phyloP scores from a whole-genome alignment of 176 grass and related monocot species.

The Oryza longistaminata region DNA sequence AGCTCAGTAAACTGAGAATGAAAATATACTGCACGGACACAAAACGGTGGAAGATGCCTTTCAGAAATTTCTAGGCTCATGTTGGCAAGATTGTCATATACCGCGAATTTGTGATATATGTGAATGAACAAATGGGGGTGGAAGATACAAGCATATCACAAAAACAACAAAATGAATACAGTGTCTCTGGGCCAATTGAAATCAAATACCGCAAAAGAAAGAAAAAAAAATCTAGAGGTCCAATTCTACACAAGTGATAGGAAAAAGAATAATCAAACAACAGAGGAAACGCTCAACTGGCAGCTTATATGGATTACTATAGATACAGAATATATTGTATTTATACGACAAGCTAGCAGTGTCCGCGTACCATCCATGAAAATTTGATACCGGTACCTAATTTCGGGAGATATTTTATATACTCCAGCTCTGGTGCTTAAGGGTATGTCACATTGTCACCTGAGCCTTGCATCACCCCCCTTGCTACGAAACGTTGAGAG shows the following conservation, averaged over 20 bases:
- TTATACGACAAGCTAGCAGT: conserved; percentile 58
- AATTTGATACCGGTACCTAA: conserved; percentile 51
- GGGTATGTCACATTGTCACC: conserved; percentile 46
- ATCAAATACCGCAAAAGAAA: conserved; percentile 22
- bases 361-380: conserved; percentile 41
- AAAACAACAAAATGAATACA: conserved; percentile 49
- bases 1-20: background rate
- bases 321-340: conserved; percentile 57
- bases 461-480: conserved; percentile 81
- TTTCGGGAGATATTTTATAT: conserved; percentile 50
- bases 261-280: conserved; percentile 51
- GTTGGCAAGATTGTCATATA: conserved; percentile 37
- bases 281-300: conserved; percentile 45
- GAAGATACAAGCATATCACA: conserved; percentile 52
- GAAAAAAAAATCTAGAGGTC: conserved; percentile 31
- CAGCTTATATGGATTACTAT: conserved; percentile 62
- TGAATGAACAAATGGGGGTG: conserved; percentile 36
- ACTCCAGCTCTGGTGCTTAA: conserved; percentile 32
- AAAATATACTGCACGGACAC: background rate
- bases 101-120: conserved; percentile 42
- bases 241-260: conserved; percentile 51
- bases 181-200: conserved; percentile 17
- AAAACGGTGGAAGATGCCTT: background rate
- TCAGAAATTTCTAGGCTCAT: conserved; percentile 9
- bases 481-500: conserved; percentile 87